A percentile compares a stretch with the other conserved stretches of the same genome.
Evolutionary conservation across 169 alveolate genomes (phyloP).

Genomic region (Cryptosporidium meleagridis): DNA sequence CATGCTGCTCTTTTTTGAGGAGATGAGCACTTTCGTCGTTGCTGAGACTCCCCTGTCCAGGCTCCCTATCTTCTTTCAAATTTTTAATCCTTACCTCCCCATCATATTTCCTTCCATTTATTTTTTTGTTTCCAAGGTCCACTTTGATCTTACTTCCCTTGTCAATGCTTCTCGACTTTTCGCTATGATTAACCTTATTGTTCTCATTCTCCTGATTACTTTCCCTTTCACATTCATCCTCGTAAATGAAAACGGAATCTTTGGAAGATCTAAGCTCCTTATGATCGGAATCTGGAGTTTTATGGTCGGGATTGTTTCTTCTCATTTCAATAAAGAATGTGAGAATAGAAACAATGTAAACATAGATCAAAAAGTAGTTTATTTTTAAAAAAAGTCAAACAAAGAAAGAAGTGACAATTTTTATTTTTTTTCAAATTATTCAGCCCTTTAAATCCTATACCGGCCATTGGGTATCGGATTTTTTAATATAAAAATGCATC

Average conservation of each 20-base stretch:
- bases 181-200: neutral
- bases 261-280: neutral
- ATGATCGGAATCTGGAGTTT: neutral
- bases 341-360: constrained; percentile 25
- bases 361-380: constrained; percentile 28
- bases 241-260: neutral
- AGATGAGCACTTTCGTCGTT: neutral
- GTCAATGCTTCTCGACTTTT: neutral
- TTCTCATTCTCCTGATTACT: neutral
- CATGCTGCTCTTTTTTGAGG: neutral
- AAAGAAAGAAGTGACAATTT: neutral
- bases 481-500: neutral
- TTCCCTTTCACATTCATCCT: neutral
- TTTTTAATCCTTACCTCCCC: neutral
- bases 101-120: too few species aligned
- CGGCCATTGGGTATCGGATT: constrained; percentile 10
- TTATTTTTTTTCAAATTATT: neutral
- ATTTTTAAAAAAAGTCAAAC: constrained; percentile 5
- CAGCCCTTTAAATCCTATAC: neutral
- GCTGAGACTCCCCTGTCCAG: neutral
- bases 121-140: too few species aligned
- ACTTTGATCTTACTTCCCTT: neutral
- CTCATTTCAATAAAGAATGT: constrained; percentile 37
- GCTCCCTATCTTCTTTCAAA: neutral
- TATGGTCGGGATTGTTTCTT: constrained; percentile 2